phyloP scores from a whole-genome alignment of 2,329 filamentous ascomycete genomes.

The Exophiala dermatitidis region DNA sequence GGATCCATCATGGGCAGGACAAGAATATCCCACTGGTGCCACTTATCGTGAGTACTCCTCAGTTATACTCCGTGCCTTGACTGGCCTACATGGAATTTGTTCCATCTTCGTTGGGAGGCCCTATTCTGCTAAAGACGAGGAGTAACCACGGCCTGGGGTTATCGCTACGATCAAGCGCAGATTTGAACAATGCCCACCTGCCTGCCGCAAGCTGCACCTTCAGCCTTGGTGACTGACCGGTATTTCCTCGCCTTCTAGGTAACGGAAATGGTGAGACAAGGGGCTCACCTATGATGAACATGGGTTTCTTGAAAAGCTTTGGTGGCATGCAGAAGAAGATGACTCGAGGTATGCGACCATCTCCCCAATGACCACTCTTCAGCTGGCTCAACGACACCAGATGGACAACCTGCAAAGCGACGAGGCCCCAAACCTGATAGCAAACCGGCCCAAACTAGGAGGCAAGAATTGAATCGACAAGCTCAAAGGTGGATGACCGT shows the following conservation, averaged over 20 bases:
- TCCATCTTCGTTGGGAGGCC: not conserved
- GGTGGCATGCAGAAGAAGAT: slow-evolving; percentile 59
- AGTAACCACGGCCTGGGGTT: not conserved
- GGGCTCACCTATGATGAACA: slow-evolving; percentile 37
- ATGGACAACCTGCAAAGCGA: slow-evolving; percentile 79
- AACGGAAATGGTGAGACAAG: slow-evolving; percentile 14
- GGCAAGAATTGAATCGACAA: slow-evolving; percentile 91
- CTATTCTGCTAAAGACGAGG: too few species aligned
- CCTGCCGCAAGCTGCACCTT: not conserved
- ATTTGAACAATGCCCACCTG: too few species aligned
- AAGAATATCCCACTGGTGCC: slow-evolving; percentile 16
- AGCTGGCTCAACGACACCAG: slow-evolving; percentile 37
- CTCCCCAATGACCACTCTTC: not conserved
- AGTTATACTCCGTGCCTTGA: not conserved
- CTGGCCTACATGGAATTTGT: not conserved
- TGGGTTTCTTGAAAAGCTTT: slow-evolving; percentile 60
- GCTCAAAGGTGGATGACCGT: slow-evolving; percentile 69
- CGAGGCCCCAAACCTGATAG: slow-evolving; percentile 93
- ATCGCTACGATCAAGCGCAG: too few species aligned
- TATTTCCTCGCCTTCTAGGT: slow-evolving; percentile 2
- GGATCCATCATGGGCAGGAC: slow-evolving; percentile 15
- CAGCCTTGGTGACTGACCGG: not conserved
- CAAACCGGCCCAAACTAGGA: slow-evolving; percentile 83
- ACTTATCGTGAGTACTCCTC: slow-evolving; percentile 12
- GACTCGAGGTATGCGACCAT: slow-evolving; percentile 56